Evolutionary conservation across 1,139 yeast species (phyloP).

Genomic region (Pichia sp.): DNA sequence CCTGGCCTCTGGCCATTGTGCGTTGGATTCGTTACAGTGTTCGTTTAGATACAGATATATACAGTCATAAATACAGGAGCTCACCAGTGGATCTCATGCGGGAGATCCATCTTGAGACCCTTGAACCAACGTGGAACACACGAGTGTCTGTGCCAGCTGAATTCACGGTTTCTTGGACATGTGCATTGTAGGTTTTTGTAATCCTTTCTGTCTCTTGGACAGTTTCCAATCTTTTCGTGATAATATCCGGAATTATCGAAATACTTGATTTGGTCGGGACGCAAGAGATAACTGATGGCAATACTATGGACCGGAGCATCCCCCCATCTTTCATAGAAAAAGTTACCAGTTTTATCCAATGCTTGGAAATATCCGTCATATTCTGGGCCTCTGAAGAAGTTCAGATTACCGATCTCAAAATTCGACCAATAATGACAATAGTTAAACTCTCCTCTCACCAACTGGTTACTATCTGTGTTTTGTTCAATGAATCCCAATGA

Average conservation of each 20-base stretch:
- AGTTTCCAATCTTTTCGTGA: constrained; percentile 79
- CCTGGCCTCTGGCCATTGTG: no score
- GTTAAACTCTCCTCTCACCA: constrained; percentile 61
- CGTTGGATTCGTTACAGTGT: no score
- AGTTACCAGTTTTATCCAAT: constrained; percentile 79
- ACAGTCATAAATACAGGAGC: no score
- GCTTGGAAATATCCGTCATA: constrained; percentile 68
- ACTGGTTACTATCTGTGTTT: constrained; percentile 15
- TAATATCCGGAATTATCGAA: constrained; percentile 82
- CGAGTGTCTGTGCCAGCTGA: constrained; percentile 29
- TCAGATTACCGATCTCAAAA: constrained; percentile 79
- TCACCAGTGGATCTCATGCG: constrained; percentile 8
- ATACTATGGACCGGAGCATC: constrained; percentile 93
- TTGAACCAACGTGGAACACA: constrained; percentile 31
- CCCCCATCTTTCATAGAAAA: constrained; percentile 96
- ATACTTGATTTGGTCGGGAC: constrained; percentile 63
- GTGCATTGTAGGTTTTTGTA: constrained; percentile 23
- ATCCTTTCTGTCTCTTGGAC: constrained; percentile 49
- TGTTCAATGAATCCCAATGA: constrained; percentile 68
- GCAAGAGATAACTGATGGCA: constrained; percentile 69
- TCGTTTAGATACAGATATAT: constrained; percentile 1
- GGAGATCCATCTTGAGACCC: constrained; percentile 11
- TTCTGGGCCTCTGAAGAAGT: constrained; percentile 69
- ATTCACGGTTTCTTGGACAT: constrained; percentile 25
- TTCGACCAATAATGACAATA: constrained; percentile 93